A percentile compares a stretch with the other conserved stretches of the same genome.
Evolutionary conservation across 2,329 filamentous ascomycete species (phyloP).

Genomic region (Ceratocystiopsis sp.): DNA sequence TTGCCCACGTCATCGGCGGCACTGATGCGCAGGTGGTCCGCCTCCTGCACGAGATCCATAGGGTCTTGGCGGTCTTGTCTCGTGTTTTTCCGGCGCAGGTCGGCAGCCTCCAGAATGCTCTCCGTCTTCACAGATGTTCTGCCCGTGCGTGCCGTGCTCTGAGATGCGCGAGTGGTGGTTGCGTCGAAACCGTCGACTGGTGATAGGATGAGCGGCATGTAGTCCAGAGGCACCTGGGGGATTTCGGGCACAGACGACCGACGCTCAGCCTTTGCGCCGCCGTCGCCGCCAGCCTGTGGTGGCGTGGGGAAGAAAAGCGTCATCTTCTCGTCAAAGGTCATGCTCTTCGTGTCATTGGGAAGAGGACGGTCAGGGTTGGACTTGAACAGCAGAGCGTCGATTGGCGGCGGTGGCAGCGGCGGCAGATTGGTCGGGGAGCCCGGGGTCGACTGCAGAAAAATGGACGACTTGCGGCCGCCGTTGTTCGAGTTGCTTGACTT

Average conservation of each 20-base stretch:
- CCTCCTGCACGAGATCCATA: too few species aligned
- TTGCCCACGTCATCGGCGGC: constrained; percentile 19
- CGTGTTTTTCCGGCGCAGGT: constrained; percentile 9
- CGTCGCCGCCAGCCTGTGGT: constrained; percentile 9
- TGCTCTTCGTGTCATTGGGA: constrained; percentile 37
- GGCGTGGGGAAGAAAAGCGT: constrained; percentile 28
- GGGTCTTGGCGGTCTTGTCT: too few species aligned
- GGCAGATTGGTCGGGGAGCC: constrained; percentile 33
- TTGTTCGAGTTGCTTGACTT: constrained; percentile 30
- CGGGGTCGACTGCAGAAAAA: constrained; percentile 22
- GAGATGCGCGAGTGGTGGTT: constrained; percentile 11
- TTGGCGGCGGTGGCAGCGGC: constrained; percentile 35
- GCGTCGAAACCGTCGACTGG: constrained; percentile 10
- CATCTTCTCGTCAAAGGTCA: constrained; percentile 43
- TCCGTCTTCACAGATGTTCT: constrained; percentile 21
- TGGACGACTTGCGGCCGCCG: constrained; percentile 23
- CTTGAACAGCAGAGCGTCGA: constrained; percentile 18
- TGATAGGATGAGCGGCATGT: constrained; percentile 10
- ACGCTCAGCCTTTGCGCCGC: constrained; percentile 11
- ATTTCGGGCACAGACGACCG: constrained; percentile 28
- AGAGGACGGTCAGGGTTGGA: constrained; percentile 19
- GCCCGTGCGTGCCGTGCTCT: constrained; percentile 20
- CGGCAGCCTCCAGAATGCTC: constrained; percentile 23
- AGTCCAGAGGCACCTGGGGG: constrained; percentile 20
- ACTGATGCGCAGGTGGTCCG: too few species aligned